Percentiles rank a stretch among this genome's conserved stretches.
phyloP scores from a whole-genome alignment of 2,329 filamentous ascomycete genomes.

The Nemania serpens region DNA sequence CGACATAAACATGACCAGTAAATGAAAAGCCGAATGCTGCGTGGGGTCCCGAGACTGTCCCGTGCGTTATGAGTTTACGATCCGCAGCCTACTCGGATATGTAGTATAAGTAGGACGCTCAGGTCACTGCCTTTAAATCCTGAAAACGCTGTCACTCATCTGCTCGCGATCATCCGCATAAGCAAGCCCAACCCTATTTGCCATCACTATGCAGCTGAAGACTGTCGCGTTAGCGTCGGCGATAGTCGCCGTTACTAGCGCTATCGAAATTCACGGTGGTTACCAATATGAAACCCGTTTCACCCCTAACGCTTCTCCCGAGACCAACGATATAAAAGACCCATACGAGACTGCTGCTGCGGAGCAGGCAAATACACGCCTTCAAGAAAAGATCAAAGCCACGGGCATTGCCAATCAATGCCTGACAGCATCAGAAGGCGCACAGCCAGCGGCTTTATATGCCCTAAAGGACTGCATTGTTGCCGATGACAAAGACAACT shows the following conservation, averaged over 20 bases:
- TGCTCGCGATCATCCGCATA: background rate
- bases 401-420: constrained; percentile 17
- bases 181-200: background rate
- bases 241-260: constrained; percentile 2
- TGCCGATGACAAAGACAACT: constrained; percentile 16
- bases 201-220: constrained; percentile 12
- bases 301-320: constrained; percentile 8
- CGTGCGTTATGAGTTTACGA: background rate
- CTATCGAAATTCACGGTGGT: constrained; percentile 23
- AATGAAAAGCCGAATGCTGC: background rate
- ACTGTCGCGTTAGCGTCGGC: constrained; percentile 9
- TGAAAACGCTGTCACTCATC: background rate
- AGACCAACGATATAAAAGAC: constrained; percentile 17
- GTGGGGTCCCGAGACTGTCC: too few relatives aligned
- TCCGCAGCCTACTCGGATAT: background rate
- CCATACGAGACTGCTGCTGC: constrained; percentile 21
- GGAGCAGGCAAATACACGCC: constrained; percentile 7
- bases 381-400: constrained; percentile 12
- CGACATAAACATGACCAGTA: background rate
- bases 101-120: constrained; percentile 1
- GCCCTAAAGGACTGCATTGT: constrained; percentile 26
- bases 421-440: constrained; percentile 3
- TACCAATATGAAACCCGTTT: constrained; percentile 24
- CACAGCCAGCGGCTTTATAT: constrained; percentile 16
- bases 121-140: background rate